These are phyloP conservation scores for Sarcocystis neurona DNA, from an alignment of 169 alveolate genomes.

Conservation along the genomic window DNA sequence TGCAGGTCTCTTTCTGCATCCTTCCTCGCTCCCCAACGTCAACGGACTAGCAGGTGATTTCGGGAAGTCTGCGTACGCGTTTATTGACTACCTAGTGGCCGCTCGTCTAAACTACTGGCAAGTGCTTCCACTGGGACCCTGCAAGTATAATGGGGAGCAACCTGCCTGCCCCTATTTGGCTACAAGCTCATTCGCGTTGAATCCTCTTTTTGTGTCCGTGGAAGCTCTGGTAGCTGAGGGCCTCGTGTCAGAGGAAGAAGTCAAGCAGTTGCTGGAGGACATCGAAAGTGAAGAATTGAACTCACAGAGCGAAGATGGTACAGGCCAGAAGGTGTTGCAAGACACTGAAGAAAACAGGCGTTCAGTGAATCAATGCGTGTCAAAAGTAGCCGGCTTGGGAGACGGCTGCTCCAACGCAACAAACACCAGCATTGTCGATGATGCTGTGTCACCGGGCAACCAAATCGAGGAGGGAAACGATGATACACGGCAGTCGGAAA, in stretches of 20 bases:
- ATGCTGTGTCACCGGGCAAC: too few relatives aligned
- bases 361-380: too few relatives aligned
- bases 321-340: too few relatives aligned
- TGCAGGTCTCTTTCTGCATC: constrained; percentile 62
- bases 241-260: constrained; percentile 27
- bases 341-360: too few relatives aligned
- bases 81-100: constrained; percentile 44
- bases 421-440: too few relatives aligned
- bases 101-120: constrained; percentile 64
- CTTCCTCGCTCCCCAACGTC: constrained; percentile 55
- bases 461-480: too few relatives aligned
- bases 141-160: constrained; percentile 48
- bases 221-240: constrained; percentile 23
- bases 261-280: neutral
- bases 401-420: too few relatives aligned
- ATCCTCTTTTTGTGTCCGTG: constrained; percentile 53
- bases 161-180: constrained; percentile 62
- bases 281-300: neutral
- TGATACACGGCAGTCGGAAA: too few relatives aligned
- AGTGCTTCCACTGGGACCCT: constrained; percentile 64
- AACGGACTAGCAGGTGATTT: constrained; percentile 59
- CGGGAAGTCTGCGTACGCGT: constrained; percentile 56
- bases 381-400: too few relatives aligned
- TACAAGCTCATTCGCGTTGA: constrained; percentile 62
- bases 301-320: neutral